phyloP scores from a whole-genome alignment of 495 filamentous ascomycete genomes.

The Penicillium coprophilum region DNA sequence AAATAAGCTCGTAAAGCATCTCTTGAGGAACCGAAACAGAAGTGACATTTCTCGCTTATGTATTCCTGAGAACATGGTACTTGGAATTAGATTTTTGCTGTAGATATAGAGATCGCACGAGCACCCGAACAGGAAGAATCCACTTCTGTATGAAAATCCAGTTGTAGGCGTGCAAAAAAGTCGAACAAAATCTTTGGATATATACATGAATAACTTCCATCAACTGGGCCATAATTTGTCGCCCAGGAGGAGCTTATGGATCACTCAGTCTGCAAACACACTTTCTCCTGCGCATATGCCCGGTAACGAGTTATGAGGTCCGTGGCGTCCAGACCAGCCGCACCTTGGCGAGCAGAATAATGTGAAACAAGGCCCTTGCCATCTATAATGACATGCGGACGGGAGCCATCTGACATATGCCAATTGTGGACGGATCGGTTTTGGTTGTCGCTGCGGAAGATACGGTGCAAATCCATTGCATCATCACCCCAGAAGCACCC shows the following conservation, averaged over 20 bases:
- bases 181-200: conserved; percentile 7
- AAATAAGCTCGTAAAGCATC: background rate
- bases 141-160: background rate
- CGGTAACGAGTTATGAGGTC: conserved; percentile 54
- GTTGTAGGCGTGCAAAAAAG: background rate
- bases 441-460: conserved; percentile 14
- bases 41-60: background rate
- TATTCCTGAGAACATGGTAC: background rate
- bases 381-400: conserved; percentile 47
- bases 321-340: conserved; percentile 44
- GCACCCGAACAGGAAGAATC: background rate
- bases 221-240: no score
- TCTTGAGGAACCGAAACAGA: background rate
- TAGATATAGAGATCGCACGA: background rate
- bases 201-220: background rate
- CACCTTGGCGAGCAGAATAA: conserved; percentile 41
- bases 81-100: background rate
- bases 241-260: background rate
- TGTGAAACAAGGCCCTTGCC: conserved; percentile 53
- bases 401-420: conserved; percentile 6
- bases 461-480: conserved; percentile 19
- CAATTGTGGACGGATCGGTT: conserved; percentile 5
- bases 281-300: conserved; percentile 51
- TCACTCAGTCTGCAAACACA: conserved; percentile 29
- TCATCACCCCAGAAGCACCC: conserved; percentile 50